Conservation (phyloP, 1,139 yeast genomes). For the Geotrichum histeridarum region DNA sequence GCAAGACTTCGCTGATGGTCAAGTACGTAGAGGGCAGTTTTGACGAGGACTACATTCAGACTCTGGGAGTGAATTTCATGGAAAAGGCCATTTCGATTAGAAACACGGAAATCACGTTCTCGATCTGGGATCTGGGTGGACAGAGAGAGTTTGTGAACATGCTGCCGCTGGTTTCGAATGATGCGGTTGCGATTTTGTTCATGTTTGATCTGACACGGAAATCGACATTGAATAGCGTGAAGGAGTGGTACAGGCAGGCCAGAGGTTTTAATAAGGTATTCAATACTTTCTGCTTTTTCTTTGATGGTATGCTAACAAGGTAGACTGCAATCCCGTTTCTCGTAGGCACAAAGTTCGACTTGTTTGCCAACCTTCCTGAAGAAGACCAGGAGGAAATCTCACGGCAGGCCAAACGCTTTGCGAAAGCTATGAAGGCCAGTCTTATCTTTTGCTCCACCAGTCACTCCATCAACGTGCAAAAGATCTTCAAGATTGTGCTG, state of each 20-base stretch:
- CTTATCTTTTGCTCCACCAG: conserved; percentile 88
- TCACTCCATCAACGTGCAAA: conserved; percentile 89
- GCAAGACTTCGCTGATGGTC: conserved; percentile 94
- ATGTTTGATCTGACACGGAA: conserved; percentile 90
- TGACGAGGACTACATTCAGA: conserved; percentile 89
- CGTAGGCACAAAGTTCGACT: conserved; percentile 91
- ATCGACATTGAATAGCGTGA: conserved; percentile 76
- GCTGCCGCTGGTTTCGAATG: conserved; percentile 90
- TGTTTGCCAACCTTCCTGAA: conserved; percentile 62
- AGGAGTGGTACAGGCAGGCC: conserved; percentile 94
- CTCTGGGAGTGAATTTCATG: conserved; percentile 92
- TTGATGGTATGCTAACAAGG: neutral
- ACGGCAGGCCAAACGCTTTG: conserved; percentile 78
- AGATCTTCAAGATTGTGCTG: conserved; percentile 83
- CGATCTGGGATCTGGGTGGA: conserved; percentile 97
- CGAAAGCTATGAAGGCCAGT: conserved; percentile 87
- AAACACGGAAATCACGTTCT: conserved; percentile 83
- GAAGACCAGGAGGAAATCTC: conserved; percentile 85
- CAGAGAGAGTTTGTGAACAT: conserved; percentile 92
- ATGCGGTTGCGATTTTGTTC: conserved; percentile 88
- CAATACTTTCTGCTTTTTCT: too few relatives aligned
- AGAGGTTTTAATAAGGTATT: conserved; percentile 70
- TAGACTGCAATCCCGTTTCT: conserved; percentile 81
- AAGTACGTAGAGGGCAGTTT: conserved; percentile 92
- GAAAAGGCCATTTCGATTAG: conserved; percentile 83